A percentile compares a stretch with the other conserved stretches of the same genome.
phyloP scores from a whole-genome alignment of 768 basidiomycete species.

The Flagelloscypha sp. region DNA sequence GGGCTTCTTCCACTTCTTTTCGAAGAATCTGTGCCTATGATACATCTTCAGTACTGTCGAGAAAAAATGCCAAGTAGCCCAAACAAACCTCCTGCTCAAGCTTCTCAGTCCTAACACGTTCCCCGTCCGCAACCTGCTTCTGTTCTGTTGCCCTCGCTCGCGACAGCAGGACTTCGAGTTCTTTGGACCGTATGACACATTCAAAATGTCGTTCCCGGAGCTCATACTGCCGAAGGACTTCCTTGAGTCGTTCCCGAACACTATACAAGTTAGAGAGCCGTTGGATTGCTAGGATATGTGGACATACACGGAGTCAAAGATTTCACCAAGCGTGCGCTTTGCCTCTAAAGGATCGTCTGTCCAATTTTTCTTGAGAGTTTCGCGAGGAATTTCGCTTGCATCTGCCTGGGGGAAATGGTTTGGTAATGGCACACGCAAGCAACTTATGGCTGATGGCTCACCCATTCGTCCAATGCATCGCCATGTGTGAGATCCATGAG shows the following conservation, averaged over 20 bases:
- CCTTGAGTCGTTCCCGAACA: conserved; percentile 79
- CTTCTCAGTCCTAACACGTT: conserved; percentile 59
- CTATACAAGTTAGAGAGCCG: conserved; percentile 28
- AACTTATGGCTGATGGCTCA: conserved; percentile 22
- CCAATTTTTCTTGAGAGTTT: conserved; percentile 79
- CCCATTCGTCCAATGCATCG: conserved; percentile 53
- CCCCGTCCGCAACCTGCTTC: conserved; percentile 72
- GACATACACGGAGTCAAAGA: conserved; percentile 79
- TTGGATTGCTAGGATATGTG: conserved; percentile 4
- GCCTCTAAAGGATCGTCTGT: conserved; percentile 71
- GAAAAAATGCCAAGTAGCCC: conserved; percentile 7
- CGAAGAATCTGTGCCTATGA: conserved; percentile 56
- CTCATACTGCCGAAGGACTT: conserved; percentile 81
- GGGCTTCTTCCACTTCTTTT: conserved; percentile 74
- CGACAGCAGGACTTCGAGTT: conserved; percentile 80
- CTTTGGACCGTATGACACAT: conserved; percentile 86
- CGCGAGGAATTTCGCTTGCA: conserved; percentile 51
- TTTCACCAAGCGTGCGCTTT: conserved; percentile 65
- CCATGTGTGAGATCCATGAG: conserved; percentile 83
- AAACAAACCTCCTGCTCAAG: conserved; percentile 64
- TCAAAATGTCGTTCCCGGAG: conserved; percentile 89
- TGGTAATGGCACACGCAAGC: conserved; percentile 4
- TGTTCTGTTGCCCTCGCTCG: conserved; percentile 84
- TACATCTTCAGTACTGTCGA: conserved; percentile 2
- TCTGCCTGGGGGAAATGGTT: conserved; percentile 42